Conservation (phyloP, 2,329 filamentous ascomycete species). For the Fusarium sp. region DNA sequence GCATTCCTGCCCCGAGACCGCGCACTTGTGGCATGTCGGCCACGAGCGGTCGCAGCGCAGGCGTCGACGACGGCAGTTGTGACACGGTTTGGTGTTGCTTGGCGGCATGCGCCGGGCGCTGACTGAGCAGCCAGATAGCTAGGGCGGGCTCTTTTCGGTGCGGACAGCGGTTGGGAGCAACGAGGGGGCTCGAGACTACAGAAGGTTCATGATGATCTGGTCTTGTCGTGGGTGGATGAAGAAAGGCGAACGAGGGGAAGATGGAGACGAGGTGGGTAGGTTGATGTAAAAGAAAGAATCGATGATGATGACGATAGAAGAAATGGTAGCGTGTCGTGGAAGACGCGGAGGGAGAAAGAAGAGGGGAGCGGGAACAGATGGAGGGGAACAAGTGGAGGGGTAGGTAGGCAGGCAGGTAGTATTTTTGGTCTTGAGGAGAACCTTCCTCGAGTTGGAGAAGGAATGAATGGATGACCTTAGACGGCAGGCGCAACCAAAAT, state of each 20-base stretch:
- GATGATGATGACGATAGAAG: slow-evolving; percentile 21
- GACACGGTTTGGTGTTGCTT: slow-evolving; percentile 62
- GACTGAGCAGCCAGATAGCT: slow-evolving; percentile 41
- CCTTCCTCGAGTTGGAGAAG: slow-evolving; percentile 6
- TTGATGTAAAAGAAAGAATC: slow-evolving; percentile 2
- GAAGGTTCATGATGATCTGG: slow-evolving; percentile 35
- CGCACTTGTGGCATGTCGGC: slow-evolving; percentile 71
- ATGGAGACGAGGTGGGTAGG: slow-evolving; percentile 5
- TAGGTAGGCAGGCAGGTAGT: slow-evolving; percentile 18
- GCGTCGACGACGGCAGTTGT: slow-evolving; percentile 72
- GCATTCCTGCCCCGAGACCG: slow-evolving; percentile 66
- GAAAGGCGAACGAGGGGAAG: neutral
- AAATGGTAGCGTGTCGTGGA: slow-evolving; percentile 1
- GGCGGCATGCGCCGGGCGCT: slow-evolving; percentile 50
- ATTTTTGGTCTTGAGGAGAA: neutral
- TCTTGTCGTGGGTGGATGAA: slow-evolving; percentile 3
- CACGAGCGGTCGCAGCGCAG: slow-evolving; percentile 72
- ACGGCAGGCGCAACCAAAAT: neutral
- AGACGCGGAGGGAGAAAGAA: neutral
- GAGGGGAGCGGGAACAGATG: slow-evolving; percentile 3
- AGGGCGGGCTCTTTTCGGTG: slow-evolving; percentile 28
- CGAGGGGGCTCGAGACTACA: slow-evolving; percentile 36
- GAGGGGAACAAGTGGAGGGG: slow-evolving; percentile 26
- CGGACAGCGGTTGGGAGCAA: slow-evolving; percentile 36
- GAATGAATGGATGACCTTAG: neutral